Evolutionary conservation across 768 basidiomycete genomes (phyloP), one percentile per base, ranked within the genome.

Genomic region (Filobasidium wieringae): DNA sequence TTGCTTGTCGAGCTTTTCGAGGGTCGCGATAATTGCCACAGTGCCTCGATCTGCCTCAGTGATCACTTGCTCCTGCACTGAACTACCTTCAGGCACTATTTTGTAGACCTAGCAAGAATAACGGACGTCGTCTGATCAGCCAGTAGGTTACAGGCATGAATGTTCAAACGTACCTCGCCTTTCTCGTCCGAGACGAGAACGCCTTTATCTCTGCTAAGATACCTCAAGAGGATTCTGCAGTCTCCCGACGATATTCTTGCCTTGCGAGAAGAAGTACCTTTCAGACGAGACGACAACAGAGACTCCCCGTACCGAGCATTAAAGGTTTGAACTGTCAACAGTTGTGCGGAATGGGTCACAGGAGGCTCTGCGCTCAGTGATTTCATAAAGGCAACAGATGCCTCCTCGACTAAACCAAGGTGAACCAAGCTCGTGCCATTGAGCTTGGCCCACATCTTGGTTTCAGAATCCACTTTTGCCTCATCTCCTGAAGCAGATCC

Each of bases 1-100:
- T 68, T 92, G 89, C 4, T 74, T 67, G 51, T 84, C 80, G 12
- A 96, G 70, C 60, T 81, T 83, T 51, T 74, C 68, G 27, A 90
- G 79, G 0, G 87, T 87, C 0, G 73, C 77, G 72, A 86, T 84
- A 54, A 96, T 79, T 61, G 89, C 85, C 5, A 96, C 74, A 15
- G 92, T 82, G 9, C 92, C 87, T 39, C 74, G 77, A 66, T 97
- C 92, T 4, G 91, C 80, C n/a, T 82, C 79, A 17, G 84, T 85
- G 47, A 96, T 81, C 14, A 59, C 53, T 71, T 72, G n/a, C 72
- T 75, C 36, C 73, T 50, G 37, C 19, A 57, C 76, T 0, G 76
- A 61, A 5, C 71, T 68, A 12, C 72, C 72, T 7, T 73, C 64
- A 19, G 78, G 76, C 0, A 85, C 66, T 63, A 95, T 86, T 72